phyloP scores from a whole-genome alignment of 2,329 filamentous ascomycete species.

The Raffaelea albimanens region DNA sequence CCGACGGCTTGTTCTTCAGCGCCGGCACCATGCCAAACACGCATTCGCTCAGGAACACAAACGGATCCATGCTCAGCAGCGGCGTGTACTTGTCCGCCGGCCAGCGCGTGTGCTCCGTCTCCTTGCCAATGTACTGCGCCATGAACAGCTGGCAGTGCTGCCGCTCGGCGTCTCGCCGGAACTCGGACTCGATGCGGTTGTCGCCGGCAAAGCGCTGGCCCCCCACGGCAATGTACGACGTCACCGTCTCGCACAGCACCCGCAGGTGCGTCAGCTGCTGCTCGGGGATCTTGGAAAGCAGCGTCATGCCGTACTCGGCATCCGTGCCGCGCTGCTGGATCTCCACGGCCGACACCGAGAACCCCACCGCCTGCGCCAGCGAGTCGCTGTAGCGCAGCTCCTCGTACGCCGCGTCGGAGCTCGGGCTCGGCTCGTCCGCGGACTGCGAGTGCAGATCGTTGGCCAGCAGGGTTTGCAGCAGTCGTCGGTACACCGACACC shows the following conservation, averaged over 20 bases:
- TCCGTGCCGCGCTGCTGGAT: conserved; percentile 84
- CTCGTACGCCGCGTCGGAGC: neutral
- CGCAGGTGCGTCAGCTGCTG: conserved; percentile 79
- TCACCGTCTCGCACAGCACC: conserved; percentile 78
- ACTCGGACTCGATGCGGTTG: conserved; percentile 57
- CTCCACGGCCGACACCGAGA: conserved; percentile 79
- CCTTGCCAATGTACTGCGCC: conserved; percentile 39
- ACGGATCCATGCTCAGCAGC: conserved; percentile 60
- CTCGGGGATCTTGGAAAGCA: conserved; percentile 77
- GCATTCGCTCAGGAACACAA: conserved; percentile 73
- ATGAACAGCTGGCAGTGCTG: conserved; percentile 72
- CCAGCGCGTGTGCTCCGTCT: conserved; percentile 27
- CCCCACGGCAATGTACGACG: conserved; percentile 74
- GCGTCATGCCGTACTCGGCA: conserved; percentile 59
- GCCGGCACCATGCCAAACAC: conserved; percentile 61
- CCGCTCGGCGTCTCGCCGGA: conserved; percentile 55
- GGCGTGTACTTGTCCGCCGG: conserved; percentile 41
- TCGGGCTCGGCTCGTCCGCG: neutral
- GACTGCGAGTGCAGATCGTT: conserved; percentile 40
- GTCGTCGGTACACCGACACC: conserved; percentile 49
- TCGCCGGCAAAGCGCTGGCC: conserved; percentile 52
- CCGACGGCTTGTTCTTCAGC: conserved; percentile 23
- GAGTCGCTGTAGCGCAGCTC: conserved; percentile 47
- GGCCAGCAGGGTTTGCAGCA: conserved; percentile 47
- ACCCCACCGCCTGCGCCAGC: conserved; percentile 61